Conservation (phyloP, 2,329 filamentous ascomycete species). For the Incumbomyces lentus region DNA sequence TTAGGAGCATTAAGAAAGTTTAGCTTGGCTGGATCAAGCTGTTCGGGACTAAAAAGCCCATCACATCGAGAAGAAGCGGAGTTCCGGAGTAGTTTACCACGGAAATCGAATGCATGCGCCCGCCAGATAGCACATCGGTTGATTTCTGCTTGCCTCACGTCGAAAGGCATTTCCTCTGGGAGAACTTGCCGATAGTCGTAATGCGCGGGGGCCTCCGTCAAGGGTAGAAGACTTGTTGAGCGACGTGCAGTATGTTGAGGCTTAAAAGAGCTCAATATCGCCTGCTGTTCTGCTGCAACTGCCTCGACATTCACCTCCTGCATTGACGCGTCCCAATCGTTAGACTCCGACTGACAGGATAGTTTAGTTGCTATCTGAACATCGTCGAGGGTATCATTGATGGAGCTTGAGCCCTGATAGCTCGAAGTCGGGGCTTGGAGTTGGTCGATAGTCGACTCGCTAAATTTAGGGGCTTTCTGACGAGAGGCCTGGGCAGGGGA, state of each 20-base stretch:
- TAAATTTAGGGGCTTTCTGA: too few species aligned
- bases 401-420: too few species aligned
- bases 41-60: neutral
- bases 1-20: neutral
- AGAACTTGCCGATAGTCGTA: conserved; percentile 12
- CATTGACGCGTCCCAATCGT: neutral
- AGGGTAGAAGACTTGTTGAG: too few species aligned
- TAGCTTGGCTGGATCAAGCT: neutral
- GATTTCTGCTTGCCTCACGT: conserved; percentile 5
- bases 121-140: conserved; percentile 2
- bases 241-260: too few species aligned
- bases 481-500: neutral
- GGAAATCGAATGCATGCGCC: conserved; percentile 8
- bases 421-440: too few species aligned
- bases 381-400: too few species aligned
- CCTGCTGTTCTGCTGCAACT: neutral
- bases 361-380: too few species aligned
- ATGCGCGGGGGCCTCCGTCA: neutral
- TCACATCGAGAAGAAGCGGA: neutral
- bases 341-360: too few species aligned
- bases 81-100: neutral
- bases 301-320: neutral
- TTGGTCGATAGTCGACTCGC: too few species aligned
- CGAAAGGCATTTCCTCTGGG: conserved; percentile 9
- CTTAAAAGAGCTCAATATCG: neutral